Evolutionary conservation across 2,329 filamentous ascomycete species (phyloP).

Genomic region (Pyrenochaeta sp.): DNA sequence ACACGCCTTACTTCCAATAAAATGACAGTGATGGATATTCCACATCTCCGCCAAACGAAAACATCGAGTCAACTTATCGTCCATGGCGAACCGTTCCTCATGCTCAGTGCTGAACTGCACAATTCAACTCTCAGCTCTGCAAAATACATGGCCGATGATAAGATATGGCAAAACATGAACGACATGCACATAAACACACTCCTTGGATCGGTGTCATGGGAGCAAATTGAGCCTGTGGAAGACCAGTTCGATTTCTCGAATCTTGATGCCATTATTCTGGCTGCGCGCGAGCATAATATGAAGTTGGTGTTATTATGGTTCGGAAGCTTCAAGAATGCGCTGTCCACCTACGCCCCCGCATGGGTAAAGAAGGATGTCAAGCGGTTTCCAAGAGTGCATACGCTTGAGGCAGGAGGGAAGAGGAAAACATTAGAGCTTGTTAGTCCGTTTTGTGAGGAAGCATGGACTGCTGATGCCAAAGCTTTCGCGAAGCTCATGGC

Average conservation of each 20-base stretch:
- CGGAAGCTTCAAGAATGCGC: slow-evolving; percentile 58
- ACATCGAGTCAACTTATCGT: slow-evolving; percentile 52
- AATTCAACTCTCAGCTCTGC: slow-evolving; percentile 58
- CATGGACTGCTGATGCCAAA: slow-evolving; percentile 48
- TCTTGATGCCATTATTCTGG: slow-evolving; percentile 52
- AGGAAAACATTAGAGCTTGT: slow-evolving; percentile 30
- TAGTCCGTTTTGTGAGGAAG: slow-evolving; percentile 47
- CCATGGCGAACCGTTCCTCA: slow-evolving; percentile 56
- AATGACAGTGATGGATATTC: slow-evolving; percentile 14
- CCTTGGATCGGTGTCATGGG: slow-evolving; percentile 57
- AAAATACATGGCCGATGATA: slow-evolving; percentile 53
- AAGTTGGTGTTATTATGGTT: slow-evolving; percentile 58
- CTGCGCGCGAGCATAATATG: slow-evolving; percentile 49
- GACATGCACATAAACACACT: slow-evolving; percentile 56
- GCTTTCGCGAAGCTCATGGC: slow-evolving; percentile 52
- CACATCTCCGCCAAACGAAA: slow-evolving; percentile 31
- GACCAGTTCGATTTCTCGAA: slow-evolving; percentile 54
- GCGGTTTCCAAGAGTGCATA: slow-evolving; percentile 39
- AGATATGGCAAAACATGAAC: slow-evolving; percentile 54
- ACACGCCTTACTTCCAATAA: not conserved
- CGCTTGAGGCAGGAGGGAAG: slow-evolving; percentile 28
- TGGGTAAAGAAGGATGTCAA: slow-evolving; percentile 46
- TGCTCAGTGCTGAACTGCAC: slow-evolving; percentile 57
- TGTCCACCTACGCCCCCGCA: slow-evolving; percentile 36
- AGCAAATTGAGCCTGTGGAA: slow-evolving; percentile 57